phyloP scores from a whole-genome alignment of 441 rosid species.

The Pelargonium myrrhifolium region DNA sequence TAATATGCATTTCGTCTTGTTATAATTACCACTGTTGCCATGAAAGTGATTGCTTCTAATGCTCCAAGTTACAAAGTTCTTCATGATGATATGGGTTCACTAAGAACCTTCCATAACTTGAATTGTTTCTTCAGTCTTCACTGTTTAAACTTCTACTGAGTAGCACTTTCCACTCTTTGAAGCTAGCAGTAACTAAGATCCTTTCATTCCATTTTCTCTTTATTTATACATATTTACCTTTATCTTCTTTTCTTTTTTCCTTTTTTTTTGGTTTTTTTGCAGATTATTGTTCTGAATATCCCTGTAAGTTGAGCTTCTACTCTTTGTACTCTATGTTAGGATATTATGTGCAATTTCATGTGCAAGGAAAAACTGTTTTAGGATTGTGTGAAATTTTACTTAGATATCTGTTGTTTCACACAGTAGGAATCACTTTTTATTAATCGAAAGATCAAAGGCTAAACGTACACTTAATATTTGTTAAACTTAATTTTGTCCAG shows the following conservation, averaged over 20 bases:
- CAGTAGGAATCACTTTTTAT: neutral
- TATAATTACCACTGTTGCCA: neutral
- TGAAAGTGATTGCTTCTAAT: neutral
- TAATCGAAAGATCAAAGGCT: neutral
- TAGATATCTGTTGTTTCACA: neutral
- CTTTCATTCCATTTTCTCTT: neutral
- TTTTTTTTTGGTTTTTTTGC: slow-evolving; percentile 33
- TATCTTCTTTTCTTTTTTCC: slow-evolving; percentile 5
- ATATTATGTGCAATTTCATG: neutral
- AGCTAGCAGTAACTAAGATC: neutral
- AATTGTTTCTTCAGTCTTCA: neutral
- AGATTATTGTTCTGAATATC: slow-evolving; percentile 69
- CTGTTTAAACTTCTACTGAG: neutral
- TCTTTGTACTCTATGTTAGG: slow-evolving; percentile 1
- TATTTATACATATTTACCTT: slow-evolving; percentile 10
- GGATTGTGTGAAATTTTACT: neutral
- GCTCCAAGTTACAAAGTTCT: neutral
- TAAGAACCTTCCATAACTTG: slow-evolving; percentile 1
- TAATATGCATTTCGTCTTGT: neutral
- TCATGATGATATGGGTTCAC: neutral
- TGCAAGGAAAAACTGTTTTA: neutral
- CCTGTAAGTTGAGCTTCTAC: slow-evolving; percentile 52
- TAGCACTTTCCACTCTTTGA: neutral
- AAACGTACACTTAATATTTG: slow-evolving; percentile 1
- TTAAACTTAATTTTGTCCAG: slow-evolving; percentile 30